Evolutionary conservation across 352 stramenopile species (phyloP), one percentile per base, ranked within the genome.

Genomic region (Pythium oligandrum): DNA sequence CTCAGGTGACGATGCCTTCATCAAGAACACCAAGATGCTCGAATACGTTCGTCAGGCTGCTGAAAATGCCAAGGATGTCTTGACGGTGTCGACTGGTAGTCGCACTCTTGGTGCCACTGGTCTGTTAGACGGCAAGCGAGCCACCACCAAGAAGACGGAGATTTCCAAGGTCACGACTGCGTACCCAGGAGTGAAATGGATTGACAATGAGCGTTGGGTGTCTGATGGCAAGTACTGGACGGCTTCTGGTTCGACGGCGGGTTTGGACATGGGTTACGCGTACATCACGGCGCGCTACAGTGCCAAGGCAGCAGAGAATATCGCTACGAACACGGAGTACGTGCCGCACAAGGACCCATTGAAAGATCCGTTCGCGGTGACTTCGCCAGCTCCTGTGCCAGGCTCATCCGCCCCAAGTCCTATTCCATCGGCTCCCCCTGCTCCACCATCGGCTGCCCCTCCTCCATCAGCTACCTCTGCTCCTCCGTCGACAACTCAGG

Each of bases 61-160:
- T 2, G 61, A 72, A 32, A 47, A 48, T 1, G 64, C 71, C 4
- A 67, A 55, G 33, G 46, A 66, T 48, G 72, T 87, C 46, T 46
- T 87, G 37, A 80, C 63, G 1, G 72, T 87, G 53, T 87, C 73
- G 59, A 85, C 76, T n/a, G 76, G 76, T 3, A 70, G 71, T 1
- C 59, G 60, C 1, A 66, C 83, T 36, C 59, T 87, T 39, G 73
- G 66, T 4, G 57, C 64, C 9, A 70, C 69, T 7, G 76, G 73
- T 4, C 59, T 77, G 12, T 46, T 87, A 31, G 71, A 76, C 38
- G 67, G 61, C 12, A 71, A 67, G 33, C 55, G 50, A 40, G 73
- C 76, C 37, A 87, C 76, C 12, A 85, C 76, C 55, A 87, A 87
- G 67, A 87, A 87, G 51, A 62, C 77, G 33, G 64, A 55, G 33